Evolutionary conservation across 1,139 yeast genomes (phyloP).

Genomic region (Kodamaea sp.): DNA sequence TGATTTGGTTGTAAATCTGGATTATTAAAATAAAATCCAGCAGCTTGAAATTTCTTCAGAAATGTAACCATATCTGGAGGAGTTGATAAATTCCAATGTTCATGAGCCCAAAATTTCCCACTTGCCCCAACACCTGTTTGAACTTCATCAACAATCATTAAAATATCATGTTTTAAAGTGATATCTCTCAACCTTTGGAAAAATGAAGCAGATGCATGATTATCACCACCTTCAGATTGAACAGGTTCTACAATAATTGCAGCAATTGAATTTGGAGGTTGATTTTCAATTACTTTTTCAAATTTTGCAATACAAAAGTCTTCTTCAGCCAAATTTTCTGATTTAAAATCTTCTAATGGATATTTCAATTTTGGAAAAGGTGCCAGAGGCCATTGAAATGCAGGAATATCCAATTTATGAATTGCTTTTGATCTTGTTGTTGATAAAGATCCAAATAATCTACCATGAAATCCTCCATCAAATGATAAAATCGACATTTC

Average conservation of each 20-base stretch:
- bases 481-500: constrained; percentile 65
- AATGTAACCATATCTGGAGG: constrained; percentile 74
- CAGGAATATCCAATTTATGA: constrained; percentile 72
- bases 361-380: constrained; percentile 66
- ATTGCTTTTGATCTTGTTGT: constrained; percentile 73
- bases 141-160: constrained; percentile 68
- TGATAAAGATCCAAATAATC: constrained; percentile 69
- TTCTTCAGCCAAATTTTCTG: constrained; percentile 58
- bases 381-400: constrained; percentile 75
- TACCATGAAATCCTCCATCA: constrained; percentile 71
- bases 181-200: constrained; percentile 65
- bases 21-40: constrained; percentile 71
- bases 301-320: constrained; percentile 54
- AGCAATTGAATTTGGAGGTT: constrained; percentile 50
- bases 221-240: constrained; percentile 77
- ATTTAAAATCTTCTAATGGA: constrained; percentile 53
- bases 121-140: constrained; percentile 77
- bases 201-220: constrained; percentile 57
- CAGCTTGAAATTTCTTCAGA: constrained; percentile 75
- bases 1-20: constrained; percentile 57
- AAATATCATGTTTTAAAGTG: constrained; percentile 54
- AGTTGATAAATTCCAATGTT: constrained; percentile 60
- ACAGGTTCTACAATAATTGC: constrained; percentile 72
- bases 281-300: constrained; percentile 49
- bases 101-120: constrained; percentile 72